Evolutionary conservation across 257 asterid genomes (phyloP), one percentile per base, ranked within the genome.

Genomic region (Solanum habrochaites): DNA sequence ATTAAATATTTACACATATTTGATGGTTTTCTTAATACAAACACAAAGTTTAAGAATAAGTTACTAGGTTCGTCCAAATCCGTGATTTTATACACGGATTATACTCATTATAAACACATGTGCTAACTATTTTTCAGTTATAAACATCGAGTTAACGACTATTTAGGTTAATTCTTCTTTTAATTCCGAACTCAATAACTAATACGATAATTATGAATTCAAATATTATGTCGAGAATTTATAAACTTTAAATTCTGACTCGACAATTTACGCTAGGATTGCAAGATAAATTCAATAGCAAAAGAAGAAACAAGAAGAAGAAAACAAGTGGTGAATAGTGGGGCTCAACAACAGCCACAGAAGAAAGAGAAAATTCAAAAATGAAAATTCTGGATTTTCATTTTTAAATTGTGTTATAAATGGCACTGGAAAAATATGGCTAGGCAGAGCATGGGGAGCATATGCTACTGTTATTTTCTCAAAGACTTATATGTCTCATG

Each of bases 281-380:
- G 99, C 89, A 88, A 20, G 71, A 90, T 96, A 35, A 91, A 90
- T 88, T 91, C 95, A 7, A 91, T 94, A 2, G 99, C 98, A 3
- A 94, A 92, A 75, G 95, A 90, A 47, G 86, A 14, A 3, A 5
- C 85, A 3, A 87, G 85, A n/a, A n/a, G n/a, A n/a, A n/a, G n/a
- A n/a, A n/a, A n/a, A n/a, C 85, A 3, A 87, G 85, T 5, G 89
- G 90, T 69, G 74, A 29, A 83, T 94, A 7, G 93, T n/a, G 91
- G 21, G 99, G 99, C 31, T 73, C 94, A n/a, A 92, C 95, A 69
- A 93, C 98, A 14, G 98, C 98, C 98, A 2, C 99, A 96, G n/a
- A n/a, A 1, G 98, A 91, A 11, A 92, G 96, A 85, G n/a, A n/a
- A n/a, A 89, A 90, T 67, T 93, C 0, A 25, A 47, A 2, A 71